These are phyloP conservation scores for Conoideocrella luteorostrata DNA, from an alignment of 2,329 filamentous ascomycete species.

Conservation along the genomic window DNA sequence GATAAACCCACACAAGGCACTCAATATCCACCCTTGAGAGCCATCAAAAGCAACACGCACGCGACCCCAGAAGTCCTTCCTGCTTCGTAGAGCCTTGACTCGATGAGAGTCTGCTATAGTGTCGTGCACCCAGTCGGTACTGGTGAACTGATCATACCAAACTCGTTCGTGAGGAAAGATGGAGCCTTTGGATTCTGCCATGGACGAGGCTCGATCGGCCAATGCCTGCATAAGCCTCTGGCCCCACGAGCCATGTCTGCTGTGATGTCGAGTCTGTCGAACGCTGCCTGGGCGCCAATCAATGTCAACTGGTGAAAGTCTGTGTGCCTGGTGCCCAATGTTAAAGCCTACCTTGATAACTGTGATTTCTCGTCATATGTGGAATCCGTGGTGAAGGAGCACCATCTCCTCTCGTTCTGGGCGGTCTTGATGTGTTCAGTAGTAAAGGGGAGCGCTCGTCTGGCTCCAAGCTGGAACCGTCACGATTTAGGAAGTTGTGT, in stretches of 20 bases:
- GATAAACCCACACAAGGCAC: conserved; percentile 79
- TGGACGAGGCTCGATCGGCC: conserved; percentile 48
- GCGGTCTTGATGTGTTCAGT: conserved; percentile 32
- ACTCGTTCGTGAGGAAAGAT: conserved; percentile 76
- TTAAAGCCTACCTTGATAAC: conserved; percentile 32
- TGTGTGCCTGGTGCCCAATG: neutral
- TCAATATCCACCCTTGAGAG: conserved; percentile 89
- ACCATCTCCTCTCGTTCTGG: conserved; percentile 35
- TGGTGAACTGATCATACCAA: conserved; percentile 98
- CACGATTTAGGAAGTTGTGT: conserved; percentile 18
- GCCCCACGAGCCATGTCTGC: conserved; percentile 52
- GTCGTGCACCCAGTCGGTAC: conserved; percentile 97
- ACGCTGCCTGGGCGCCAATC: conserved; percentile 25
- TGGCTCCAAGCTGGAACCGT: conserved; percentile 23
- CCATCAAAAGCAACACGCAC: conserved; percentile 73
- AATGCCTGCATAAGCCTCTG: conserved; percentile 57
- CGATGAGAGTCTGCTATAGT: conserved; percentile 91
- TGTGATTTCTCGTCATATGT: conserved; percentile 33
- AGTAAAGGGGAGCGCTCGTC: conserved; percentile 39
- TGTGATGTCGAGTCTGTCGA: conserved; percentile 42
- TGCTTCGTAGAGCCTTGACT: conserved; percentile 71
- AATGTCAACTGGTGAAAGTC: neutral
- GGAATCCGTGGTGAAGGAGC: conserved; percentile 21
- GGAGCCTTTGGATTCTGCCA: conserved; percentile 59
- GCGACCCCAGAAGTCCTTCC: conserved; percentile 81